These are phyloP conservation scores for Lachnellula cervina DNA, from an alignment of 2,329 filamentous ascomycete genomes.

Conservation along the genomic window DNA sequence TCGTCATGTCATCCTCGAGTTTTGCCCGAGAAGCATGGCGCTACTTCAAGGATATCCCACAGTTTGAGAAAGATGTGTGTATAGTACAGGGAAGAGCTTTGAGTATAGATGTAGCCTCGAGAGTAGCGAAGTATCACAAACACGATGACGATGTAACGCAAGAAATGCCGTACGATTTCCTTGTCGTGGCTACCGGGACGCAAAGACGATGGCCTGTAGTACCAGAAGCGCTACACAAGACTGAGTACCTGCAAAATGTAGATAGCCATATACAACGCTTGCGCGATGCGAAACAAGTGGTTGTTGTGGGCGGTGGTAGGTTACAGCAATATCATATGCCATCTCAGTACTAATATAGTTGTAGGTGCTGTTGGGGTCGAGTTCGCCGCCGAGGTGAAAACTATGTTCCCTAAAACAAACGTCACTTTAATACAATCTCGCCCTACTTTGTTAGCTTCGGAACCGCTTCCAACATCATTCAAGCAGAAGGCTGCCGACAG, in stretches of 20 bases:
- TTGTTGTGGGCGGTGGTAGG: constrained; percentile 63
- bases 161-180: constrained; percentile 58
- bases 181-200: constrained; percentile 65
- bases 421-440: constrained; percentile 74
- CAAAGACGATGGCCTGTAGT: constrained; percentile 67
- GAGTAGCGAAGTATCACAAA: constrained; percentile 38
- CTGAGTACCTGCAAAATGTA: constrained; percentile 58
- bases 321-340: too few relatives aligned
- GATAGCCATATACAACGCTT: constrained; percentile 53
- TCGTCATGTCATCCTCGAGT: constrained; percentile 59
- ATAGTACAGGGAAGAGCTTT: constrained; percentile 62
- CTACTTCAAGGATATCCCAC: constrained; percentile 60
- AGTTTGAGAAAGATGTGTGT: constrained; percentile 57
- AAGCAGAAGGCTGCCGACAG: constrained; percentile 57
- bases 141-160: constrained; percentile 29
- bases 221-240: constrained; percentile 58
- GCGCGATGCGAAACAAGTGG: constrained; percentile 52
- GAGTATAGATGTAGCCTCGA: constrained; percentile 55
- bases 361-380: constrained; percentile 71
- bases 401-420: constrained; percentile 54
- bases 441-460: constrained; percentile 62
- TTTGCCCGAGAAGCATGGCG: constrained; percentile 67
- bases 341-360: constrained; percentile 5
- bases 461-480: constrained; percentile 64
- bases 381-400: constrained; percentile 73